Evolutionary conservation across 2,329 filamentous ascomycete species (phyloP).

Genomic region (Phyllosticta citriasiana): DNA sequence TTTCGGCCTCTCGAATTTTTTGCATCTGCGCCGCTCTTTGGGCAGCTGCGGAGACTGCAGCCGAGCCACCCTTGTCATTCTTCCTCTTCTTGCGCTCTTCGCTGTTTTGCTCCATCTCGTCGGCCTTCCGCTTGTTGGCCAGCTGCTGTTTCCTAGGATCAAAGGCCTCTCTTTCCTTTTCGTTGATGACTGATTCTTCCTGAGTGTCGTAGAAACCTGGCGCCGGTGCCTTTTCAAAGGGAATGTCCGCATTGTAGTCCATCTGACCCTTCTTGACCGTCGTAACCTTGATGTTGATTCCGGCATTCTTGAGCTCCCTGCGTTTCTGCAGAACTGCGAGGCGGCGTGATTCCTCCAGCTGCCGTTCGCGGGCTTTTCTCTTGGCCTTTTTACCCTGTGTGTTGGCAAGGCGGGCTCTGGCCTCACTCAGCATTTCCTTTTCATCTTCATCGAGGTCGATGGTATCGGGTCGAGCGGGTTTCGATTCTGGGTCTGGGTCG

Average conservation of each 20-base stretch:
- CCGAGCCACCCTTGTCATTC: constrained; percentile 72
- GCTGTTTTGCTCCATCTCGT: constrained; percentile 64
- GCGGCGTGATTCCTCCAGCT: constrained; percentile 87
- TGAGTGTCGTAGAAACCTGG: constrained; percentile 87
- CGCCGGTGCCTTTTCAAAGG: constrained; percentile 86
- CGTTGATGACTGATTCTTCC: constrained; percentile 73
- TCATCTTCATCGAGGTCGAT: constrained; percentile 98
- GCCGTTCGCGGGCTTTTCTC: constrained; percentile 87
- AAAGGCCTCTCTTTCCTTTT: constrained; percentile 72
- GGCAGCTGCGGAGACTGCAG: constrained; percentile 73
- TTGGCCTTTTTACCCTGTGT: constrained; percentile 99
- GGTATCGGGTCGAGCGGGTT: constrained; percentile 89
- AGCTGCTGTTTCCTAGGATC: constrained; percentile 89
- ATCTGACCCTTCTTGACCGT: constrained; percentile 92
- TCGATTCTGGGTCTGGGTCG: constrained; percentile 94
- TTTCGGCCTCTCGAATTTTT: constrained; percentile 89
- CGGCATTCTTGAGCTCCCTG: constrained; percentile 90
- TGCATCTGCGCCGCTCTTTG: constrained; percentile 91
- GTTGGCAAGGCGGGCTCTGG: constrained; percentile 88
- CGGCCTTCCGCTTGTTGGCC: constrained; percentile 85
- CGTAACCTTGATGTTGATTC: constrained; percentile 94
- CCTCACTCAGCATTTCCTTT: constrained; percentile 98
- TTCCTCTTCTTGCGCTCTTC: constrained; percentile 75
- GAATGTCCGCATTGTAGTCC: constrained; percentile 99
- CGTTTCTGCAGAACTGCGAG: constrained; percentile 89